Conservation (phyloP, 257 asterid species). For the Salvia splendens region DNA sequence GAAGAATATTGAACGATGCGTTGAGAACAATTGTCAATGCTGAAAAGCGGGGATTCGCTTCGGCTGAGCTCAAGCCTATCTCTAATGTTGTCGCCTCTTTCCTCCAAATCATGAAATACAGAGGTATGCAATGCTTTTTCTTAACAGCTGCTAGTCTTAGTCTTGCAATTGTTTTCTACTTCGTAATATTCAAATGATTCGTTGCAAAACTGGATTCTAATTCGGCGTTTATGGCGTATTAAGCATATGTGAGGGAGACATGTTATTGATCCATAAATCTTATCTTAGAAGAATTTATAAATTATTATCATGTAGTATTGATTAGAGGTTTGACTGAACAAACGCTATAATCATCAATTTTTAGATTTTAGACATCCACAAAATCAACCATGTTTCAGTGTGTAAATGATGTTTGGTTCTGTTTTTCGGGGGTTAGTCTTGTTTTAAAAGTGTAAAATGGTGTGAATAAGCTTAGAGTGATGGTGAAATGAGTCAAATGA, state of each 20-base stretch:
- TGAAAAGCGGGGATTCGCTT: conserved; percentile 84
- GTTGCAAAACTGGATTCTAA: conserved; percentile 37
- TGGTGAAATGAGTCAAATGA: neutral
- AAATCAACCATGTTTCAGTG: too few relatives aligned
- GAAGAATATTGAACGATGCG: conserved; percentile 84
- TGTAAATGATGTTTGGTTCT: conserved; percentile 5
- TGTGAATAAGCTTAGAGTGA: conserved; percentile 22
- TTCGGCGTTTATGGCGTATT: too few relatives aligned
- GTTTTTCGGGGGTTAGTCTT: neutral
- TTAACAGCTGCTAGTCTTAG: too few relatives aligned
- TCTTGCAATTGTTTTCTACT: conserved; percentile 37
- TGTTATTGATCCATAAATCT: too few relatives aligned
- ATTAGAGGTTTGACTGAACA: too few relatives aligned
- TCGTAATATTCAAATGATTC: conserved; percentile 40
- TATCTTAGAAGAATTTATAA: too few relatives aligned
- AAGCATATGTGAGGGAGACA: too few relatives aligned
- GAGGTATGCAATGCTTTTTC: too few relatives aligned
- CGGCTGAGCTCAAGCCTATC: conserved; percentile 63
- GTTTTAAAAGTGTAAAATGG: conserved; percentile 19
- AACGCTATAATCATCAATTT: neutral
- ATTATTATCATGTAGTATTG: too few relatives aligned
- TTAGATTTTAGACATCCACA: too few relatives aligned
- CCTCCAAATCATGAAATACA: too few relatives aligned
- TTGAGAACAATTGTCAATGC: conserved; percentile 88
- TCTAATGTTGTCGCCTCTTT: too few relatives aligned